Evolutionary conservation across 768 basidiomycete genomes (phyloP).

Genomic region (Boletus huronensis): DNA sequence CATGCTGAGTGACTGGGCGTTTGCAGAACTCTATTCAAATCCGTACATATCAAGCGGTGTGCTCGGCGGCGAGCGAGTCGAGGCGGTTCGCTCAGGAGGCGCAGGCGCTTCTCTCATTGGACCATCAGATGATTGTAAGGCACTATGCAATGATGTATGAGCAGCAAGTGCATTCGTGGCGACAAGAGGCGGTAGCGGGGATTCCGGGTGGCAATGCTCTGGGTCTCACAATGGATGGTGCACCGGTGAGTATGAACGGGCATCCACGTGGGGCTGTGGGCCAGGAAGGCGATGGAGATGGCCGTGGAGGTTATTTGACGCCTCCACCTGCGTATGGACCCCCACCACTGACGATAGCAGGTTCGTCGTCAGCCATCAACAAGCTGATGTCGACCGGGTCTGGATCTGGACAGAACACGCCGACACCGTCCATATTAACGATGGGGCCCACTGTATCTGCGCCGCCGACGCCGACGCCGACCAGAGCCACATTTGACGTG

Average conservation of each 20-base stretch:
- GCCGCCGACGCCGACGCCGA: slow-evolving; percentile 11
- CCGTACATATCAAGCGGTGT: slow-evolving; percentile 51
- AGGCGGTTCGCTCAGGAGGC: slow-evolving; percentile 20
- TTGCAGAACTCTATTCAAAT: slow-evolving; percentile 46
- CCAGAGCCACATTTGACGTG: slow-evolving; percentile 4
- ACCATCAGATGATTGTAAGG: slow-evolving; percentile 14
- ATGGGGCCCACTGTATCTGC: neutral
- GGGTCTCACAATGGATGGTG: neutral
- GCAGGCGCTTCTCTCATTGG: slow-evolving; percentile 15
- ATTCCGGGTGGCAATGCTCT: slow-evolving; percentile 4
- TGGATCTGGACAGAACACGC: neutral
- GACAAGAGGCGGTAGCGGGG: neutral
- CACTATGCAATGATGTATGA: slow-evolving; percentile 11
- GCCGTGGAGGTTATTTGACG: neutral
- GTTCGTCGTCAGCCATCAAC: neutral
- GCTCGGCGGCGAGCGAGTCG: slow-evolving; percentile 33
- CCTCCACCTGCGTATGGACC: slow-evolving; percentile 9
- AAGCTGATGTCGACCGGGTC: neutral
- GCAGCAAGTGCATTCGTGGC: neutral
- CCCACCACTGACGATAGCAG: neutral
- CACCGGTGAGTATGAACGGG: neutral
- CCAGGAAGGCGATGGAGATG: neutral
- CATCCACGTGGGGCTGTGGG: neutral
- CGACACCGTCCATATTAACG: neutral
- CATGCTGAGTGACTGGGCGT: neutral